A percentile compares a stretch with the other conserved stretches of the same genome.
These are phyloP conservation scores for Venturia pyrina DNA, from an alignment of 2,329 filamentous ascomycete genomes.

Conservation along the genomic window DNA sequence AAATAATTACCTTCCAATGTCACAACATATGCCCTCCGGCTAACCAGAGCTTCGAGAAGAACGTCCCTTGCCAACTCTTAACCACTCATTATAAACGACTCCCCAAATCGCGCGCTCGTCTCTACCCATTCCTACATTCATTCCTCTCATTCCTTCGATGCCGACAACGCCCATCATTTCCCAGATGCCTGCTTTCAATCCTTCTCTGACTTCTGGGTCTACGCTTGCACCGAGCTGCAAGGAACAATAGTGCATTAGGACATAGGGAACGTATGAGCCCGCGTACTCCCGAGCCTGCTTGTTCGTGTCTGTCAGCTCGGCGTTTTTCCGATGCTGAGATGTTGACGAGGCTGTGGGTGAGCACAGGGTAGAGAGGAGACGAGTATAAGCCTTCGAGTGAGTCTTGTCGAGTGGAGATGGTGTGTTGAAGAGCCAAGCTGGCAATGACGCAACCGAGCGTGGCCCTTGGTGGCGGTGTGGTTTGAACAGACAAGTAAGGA, in stretches of 20 bases:
- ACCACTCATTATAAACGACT: constrained; percentile 27
- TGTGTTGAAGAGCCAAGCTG: constrained; percentile 23
- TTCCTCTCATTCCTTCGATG: constrained; percentile 23
- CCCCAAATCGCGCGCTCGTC: constrained; percentile 28
- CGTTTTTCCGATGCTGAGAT: constrained; percentile 17
- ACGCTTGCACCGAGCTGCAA: constrained; percentile 41
- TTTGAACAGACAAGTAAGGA: constrained; percentile 46
- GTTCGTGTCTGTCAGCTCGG: constrained; percentile 45
- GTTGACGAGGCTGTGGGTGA: constrained; percentile 49
- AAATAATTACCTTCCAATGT: no score
- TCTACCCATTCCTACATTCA: constrained; percentile 27
- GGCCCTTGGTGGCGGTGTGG: constrained; percentile 3
- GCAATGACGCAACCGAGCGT: constrained; percentile 17
- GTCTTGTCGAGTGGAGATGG: constrained; percentile 24
- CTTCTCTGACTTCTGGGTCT: constrained; percentile 41
- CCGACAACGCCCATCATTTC: constrained; percentile 25
- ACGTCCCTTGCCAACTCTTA: constrained; percentile 11
- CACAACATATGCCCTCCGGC: no score
- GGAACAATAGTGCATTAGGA: constrained; percentile 47
- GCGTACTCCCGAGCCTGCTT: constrained; percentile 49
- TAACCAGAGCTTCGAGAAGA: not conserved
- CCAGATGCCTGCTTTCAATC: constrained; percentile 48
- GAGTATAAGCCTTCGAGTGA: constrained; percentile 41
- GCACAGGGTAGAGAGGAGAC: constrained; percentile 50
- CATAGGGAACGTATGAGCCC: constrained; percentile 46